Evolutionary conservation across 2,329 filamentous ascomycete species (phyloP), one percentile per base, ranked within the genome.

Genomic region (Trematosphaeria pertusa): DNA sequence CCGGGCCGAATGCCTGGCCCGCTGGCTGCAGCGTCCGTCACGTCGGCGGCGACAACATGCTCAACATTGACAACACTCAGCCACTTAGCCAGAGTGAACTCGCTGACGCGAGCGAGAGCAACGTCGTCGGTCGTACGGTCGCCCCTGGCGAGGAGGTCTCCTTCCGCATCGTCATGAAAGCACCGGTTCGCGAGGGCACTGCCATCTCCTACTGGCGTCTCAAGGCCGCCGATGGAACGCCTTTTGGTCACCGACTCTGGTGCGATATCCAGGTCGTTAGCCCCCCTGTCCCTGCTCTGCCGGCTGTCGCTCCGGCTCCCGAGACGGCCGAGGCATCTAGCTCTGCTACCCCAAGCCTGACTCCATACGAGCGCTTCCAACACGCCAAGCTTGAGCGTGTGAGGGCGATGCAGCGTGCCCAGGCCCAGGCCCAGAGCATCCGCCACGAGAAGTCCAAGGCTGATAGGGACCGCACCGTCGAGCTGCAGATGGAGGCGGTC

Each of bases 181-280:
- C 91, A 14, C 91, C 93, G 12, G 74, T 78, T 41, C 88, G 88
- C 37, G 75, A 84, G 43, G 92, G 93, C 44, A 89, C 87, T 71
- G 81, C 87, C 49, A 94, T 96, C 65, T 97, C 94, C 1, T 97
- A 97, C 81, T 99, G 94, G 94, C 91, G 93, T 53, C 78, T 99
- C 57, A 95, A 92, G 61, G 86, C 89, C 48, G 81, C 85, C 6
- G 86, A 90, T 46, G 92, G 92, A 18, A 78, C 82, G 55, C 88
- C 90, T 56, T 97, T 97, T 57, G 94, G 94, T 30, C 89, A 97
- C 76, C 89, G 91, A 64, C 80, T 99, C 37, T 99, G 93, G 93
- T 97, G 93, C 68, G 91, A 97, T 58, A 84, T 99, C 54, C 82
- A 84, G 39, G 90, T 97, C 46, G 58, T 75, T 32, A 47, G 51